phyloP scores from a whole-genome alignment of 1,284 basidiomycete species.

The Boletellus sp. region DNA sequence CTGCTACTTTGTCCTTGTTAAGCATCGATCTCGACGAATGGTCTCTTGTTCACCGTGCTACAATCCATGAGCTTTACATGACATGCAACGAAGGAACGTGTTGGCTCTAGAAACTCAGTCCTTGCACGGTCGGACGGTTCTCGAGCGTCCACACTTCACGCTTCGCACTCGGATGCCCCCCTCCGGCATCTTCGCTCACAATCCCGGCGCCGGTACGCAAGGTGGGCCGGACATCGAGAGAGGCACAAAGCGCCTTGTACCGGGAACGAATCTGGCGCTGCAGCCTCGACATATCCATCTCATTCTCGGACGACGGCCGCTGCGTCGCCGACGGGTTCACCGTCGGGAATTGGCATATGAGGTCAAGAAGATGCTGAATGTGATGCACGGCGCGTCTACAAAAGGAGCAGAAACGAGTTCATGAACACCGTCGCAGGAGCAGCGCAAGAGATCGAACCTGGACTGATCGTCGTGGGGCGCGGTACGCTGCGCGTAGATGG shows the following conservation, averaged over 20 bases:
- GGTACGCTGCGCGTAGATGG: conserved; percentile 40
- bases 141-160: conserved; percentile 37
- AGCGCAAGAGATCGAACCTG: conserved; percentile 1
- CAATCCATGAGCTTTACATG: too few relatives aligned
- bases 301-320: conserved; percentile 32
- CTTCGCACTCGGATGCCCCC: not conserved
- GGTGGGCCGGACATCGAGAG: conserved; percentile 72
- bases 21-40: not conserved
- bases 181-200: conserved; percentile 9
- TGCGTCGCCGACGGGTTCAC: conserved; percentile 58
- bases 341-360: conserved; percentile 75
- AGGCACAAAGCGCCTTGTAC: conserved; percentile 83
- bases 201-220: conserved; percentile 38
- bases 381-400: conserved; percentile 62
- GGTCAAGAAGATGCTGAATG: conserved; percentile 63
- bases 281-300: conserved; percentile 72
- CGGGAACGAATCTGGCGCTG: conserved; percentile 84
- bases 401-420: not conserved
- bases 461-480: conserved; percentile 46
- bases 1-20: not conserved
- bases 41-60: too few relatives aligned
- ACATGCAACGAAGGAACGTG: not conserved
- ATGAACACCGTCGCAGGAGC: not conserved
- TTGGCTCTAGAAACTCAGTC: conserved; percentile 34
- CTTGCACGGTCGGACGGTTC: conserved; percentile 27